Conservation (phyloP, 1,284 basidiomycete genomes). For the Spongiforma sp. region DNA sequence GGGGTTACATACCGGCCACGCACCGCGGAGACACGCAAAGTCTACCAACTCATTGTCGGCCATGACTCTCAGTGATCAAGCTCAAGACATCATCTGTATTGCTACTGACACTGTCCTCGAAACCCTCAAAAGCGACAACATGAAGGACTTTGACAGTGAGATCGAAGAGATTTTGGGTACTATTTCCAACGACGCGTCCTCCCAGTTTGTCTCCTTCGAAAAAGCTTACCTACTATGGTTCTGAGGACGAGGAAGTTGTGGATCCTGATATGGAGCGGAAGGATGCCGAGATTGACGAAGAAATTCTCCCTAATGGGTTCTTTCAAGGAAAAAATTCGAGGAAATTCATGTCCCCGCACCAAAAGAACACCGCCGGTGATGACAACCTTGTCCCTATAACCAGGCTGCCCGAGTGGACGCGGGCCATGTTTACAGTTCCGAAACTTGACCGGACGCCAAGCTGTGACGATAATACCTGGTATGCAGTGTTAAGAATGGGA, state of each 20-base stretch:
- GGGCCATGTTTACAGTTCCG: conserved; percentile 84
- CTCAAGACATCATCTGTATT: conserved; percentile 93
- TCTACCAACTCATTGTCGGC: conserved; percentile 94
- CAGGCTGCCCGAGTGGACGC: conserved; percentile 87
- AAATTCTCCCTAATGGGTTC: conserved; percentile 95
- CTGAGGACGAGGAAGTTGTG: conserved; percentile 79
- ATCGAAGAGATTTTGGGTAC: conserved; percentile 85
- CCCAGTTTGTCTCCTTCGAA: conserved; percentile 90
- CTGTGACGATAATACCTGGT: too few species aligned
- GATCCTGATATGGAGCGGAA: conserved; percentile 80
- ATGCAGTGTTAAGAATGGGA: too few species aligned
- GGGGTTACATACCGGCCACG: conserved; percentile 92
- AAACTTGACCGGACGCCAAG: conserved; percentile 94
- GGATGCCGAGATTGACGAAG: conserved; percentile 88
- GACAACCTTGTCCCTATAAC: conserved; percentile 81
- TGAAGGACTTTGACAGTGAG: conserved; percentile 99
- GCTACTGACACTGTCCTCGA: conserved; percentile 94
- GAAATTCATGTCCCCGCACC: conserved; percentile 98
- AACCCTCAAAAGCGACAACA: conserved; percentile 86
- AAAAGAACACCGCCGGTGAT: conserved; percentile 71
- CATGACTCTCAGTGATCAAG: conserved; percentile 91
- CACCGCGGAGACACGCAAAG: conserved; percentile 93
- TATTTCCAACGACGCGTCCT: conserved; percentile 79
- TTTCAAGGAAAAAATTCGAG: conserved; percentile 98
- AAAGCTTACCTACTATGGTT: conserved; percentile 96